Conservation (phyloP, 1,284 basidiomycete genomes). For the Cutaneotrichosporon cavernicola region DNA sequence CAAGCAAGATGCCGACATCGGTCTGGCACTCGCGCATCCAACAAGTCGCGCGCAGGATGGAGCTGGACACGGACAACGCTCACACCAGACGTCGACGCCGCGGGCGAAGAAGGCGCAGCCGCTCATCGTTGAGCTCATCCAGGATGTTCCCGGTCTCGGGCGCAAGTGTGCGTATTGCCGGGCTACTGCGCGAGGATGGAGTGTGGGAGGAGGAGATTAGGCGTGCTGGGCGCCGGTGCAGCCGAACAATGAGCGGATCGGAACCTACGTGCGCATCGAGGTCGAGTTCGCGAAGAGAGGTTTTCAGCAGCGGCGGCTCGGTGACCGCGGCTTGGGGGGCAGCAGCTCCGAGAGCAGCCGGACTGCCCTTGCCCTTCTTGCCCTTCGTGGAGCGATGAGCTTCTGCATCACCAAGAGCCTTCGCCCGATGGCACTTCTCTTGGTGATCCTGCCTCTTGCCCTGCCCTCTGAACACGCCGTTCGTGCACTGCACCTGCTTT, state of each 20-base stretch:
- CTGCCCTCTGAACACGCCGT: too few relatives aligned
- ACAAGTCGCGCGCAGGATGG: too few relatives aligned
- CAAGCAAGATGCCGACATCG: background rate
- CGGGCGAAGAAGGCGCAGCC: conserved; percentile 2
- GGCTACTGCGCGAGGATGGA: background rate
- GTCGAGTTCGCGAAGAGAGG: background rate
- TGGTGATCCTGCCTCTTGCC: too few relatives aligned
- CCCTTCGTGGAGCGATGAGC: too few relatives aligned
- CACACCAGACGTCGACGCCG: conserved; percentile 30
- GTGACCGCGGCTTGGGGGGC: too few relatives aligned
- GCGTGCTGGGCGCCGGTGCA: background rate
- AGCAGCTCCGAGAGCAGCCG: too few relatives aligned
- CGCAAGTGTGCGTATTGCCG: conserved; percentile 19
- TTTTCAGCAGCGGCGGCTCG: conserved; percentile 15
- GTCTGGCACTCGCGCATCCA: background rate
- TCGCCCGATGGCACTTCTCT: background rate
- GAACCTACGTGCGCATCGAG: too few relatives aligned
- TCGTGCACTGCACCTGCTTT: too few relatives aligned
- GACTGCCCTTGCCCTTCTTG: too few relatives aligned
- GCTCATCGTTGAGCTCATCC: conserved; percentile 40
- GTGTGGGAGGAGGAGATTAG: background rate
- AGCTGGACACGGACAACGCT: conserved; percentile 3
- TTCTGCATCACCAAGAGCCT: too few relatives aligned
- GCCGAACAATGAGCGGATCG: too few relatives aligned
- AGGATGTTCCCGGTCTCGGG: conserved; percentile 40